Conservation (phyloP, 2,329 filamentous ascomycete species). For the Fusarium euwallaceae region DNA sequence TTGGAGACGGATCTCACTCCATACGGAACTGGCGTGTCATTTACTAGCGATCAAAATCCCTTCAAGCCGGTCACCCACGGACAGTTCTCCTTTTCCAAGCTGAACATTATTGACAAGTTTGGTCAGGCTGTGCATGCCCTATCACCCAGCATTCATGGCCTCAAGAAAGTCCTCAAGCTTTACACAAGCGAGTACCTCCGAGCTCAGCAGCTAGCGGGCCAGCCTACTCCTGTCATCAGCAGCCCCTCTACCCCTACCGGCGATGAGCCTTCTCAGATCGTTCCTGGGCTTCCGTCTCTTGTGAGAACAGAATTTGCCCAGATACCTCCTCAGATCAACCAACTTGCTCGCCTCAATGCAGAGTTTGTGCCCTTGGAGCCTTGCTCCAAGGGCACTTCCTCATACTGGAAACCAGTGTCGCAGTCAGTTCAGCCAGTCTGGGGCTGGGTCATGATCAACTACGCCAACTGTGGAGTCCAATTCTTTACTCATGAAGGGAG, state of each 20-base stretch:
- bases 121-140: conserved; percentile 51
- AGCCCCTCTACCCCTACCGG: no score
- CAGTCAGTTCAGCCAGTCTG: conserved; percentile 49
- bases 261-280: no score
- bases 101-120: conserved; percentile 65
- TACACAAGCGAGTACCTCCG: not conserved
- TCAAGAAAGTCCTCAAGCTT: conserved; percentile 22
- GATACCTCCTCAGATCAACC: conserved; percentile 58
- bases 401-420: not conserved
- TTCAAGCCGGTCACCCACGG: conserved; percentile 64
- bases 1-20: conserved; percentile 50
- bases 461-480: conserved; percentile 56
- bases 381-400: no score
- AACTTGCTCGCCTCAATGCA: conserved; percentile 53
- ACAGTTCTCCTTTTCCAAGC: conserved; percentile 59
- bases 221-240: no score
- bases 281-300: no score
- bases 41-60: conserved; percentile 41
- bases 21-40: conserved; percentile 48
- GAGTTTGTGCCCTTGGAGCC: conserved; percentile 46
- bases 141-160: not conserved
- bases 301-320: conserved; percentile 50
- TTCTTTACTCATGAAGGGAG: conserved; percentile 56
- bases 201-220: conserved; percentile 23
- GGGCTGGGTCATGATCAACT: conserved; percentile 60